phyloP scores from a whole-genome alignment of 106 monocot genomes.

The Agapanthus africanus region DNA sequence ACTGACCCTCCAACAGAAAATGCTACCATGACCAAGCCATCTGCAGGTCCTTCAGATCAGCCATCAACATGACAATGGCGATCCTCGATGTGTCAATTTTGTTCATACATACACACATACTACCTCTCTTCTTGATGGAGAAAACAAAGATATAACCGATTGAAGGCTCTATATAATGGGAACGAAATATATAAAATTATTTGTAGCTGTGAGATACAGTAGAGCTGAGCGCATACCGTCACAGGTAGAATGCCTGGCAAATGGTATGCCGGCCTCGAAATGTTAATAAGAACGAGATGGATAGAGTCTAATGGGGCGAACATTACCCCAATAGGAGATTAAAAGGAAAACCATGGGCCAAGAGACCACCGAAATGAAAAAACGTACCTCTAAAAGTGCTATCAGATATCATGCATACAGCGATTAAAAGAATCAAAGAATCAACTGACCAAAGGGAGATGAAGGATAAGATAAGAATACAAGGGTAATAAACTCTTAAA shows the following conservation, averaged over 20 bases:
- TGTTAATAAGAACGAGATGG: not conserved
- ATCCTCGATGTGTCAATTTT: not conserved
- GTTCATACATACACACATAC: not conserved
- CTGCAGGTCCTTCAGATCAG: constrained; percentile 17
- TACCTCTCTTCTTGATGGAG: not conserved
- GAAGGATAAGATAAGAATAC: too few species aligned
- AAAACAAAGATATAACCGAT: not conserved
- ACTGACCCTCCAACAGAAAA: constrained; percentile 22
- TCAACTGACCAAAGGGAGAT: too few species aligned
- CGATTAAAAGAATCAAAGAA: too few species aligned
- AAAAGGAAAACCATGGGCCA: too few species aligned
- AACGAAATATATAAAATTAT: not conserved
- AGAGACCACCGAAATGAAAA: too few species aligned
- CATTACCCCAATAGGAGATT: too few species aligned
- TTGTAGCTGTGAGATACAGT: not conserved
- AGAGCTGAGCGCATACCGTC: not conserved
- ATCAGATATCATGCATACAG: too few species aligned
- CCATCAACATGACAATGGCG: constrained; percentile 4
- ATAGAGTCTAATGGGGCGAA: not conserved
- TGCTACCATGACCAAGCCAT: constrained; percentile 16
- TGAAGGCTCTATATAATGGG: not conserved
- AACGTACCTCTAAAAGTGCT: too few species aligned
- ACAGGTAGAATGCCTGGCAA: not conserved
- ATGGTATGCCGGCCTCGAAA: not conserved
- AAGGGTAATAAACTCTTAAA: too few species aligned